A percentile compares a stretch with the other conserved stretches of the same genome.
Conservation (phyloP, 1,284 basidiomycete genomes). For the Pseudozyma sp. region DNA sequence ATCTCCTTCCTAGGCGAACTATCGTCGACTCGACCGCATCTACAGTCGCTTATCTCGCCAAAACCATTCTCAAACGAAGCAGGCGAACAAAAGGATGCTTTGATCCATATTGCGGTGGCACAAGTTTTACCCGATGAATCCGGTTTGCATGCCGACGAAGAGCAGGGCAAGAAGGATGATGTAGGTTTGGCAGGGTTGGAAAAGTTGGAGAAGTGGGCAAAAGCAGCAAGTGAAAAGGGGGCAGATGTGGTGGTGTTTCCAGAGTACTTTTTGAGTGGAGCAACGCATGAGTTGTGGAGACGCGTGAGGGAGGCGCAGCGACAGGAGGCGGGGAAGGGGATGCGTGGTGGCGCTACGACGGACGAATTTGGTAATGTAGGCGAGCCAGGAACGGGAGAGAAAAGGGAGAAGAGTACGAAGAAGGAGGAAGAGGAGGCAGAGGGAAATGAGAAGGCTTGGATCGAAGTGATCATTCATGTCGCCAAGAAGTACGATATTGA, state of each 20-base stretch:
- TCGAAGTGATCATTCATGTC: conserved; percentile 42
- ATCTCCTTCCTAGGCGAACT: conserved; percentile 22
- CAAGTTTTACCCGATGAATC: conserved; percentile 43
- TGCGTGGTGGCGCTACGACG: no score
- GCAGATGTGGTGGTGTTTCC: conserved; percentile 65
- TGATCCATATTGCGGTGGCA: conserved; percentile 42
- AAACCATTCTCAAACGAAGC: conserved; percentile 1
- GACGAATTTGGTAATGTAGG: not conserved
- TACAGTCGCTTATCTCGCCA: conserved; percentile 5
- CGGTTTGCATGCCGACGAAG: conserved; percentile 15
- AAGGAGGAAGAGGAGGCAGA: conserved; percentile 13
- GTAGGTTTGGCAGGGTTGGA: conserved; percentile 22
- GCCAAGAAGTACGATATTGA: conserved; percentile 57
- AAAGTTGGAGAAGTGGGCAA: conserved; percentile 45
- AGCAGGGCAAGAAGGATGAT: not conserved
- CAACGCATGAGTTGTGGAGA: conserved; percentile 56
- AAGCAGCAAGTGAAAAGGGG: conserved; percentile 26
- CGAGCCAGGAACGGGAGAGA: not conserved
- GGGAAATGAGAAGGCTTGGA: conserved; percentile 51
- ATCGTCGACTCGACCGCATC: conserved; percentile 16
- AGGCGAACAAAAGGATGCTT: conserved; percentile 22
- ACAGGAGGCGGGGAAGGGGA: conserved; percentile 1
- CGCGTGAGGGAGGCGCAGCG: conserved; percentile 24
- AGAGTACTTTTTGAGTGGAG: conserved; percentile 66
- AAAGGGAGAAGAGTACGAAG: not conserved